Conservation (phyloP, 2,329 filamentous ascomycete species). For the Paramyrothecium sp. region DNA sequence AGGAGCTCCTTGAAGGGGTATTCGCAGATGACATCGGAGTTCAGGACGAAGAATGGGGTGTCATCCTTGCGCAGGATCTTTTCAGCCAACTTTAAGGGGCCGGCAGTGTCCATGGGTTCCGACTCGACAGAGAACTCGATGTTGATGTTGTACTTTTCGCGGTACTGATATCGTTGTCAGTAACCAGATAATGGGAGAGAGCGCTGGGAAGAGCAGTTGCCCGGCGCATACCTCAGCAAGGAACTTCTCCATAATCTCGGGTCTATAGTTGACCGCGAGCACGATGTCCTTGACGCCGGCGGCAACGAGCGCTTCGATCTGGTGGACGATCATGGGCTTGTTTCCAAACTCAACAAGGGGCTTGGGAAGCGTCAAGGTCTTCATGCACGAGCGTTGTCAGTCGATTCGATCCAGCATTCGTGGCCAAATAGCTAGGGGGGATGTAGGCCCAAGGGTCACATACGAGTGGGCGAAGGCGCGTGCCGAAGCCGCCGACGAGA, state of each 20-base stretch:
- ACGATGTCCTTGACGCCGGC: constrained; percentile 97
- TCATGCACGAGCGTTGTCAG: constrained; percentile 15
- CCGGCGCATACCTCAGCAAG: constrained; percentile 71
- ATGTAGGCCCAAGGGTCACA: constrained; percentile 30
- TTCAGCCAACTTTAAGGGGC: constrained; percentile 93
- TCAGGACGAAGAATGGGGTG: constrained; percentile 94
- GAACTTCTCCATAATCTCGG: constrained; percentile 94
- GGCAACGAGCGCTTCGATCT: constrained; percentile 90
- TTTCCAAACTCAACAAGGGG: constrained; percentile 98
- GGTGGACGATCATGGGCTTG: constrained; percentile 98
- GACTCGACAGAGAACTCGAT: constrained; percentile 97
- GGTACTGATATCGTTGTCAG: constrained; percentile 59
- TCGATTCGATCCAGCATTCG: not conserved
- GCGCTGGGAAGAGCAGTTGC: not conserved
- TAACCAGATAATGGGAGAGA: not conserved
- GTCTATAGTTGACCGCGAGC: constrained; percentile 96
- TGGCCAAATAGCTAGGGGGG: constrained; percentile 4
- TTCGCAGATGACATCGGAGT: constrained; percentile 97
- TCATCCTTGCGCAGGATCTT: constrained; percentile 91
- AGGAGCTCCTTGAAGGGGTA: constrained; percentile 91
- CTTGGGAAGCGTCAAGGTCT: constrained; percentile 97
- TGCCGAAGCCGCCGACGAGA: constrained; percentile 98
- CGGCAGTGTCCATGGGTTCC: constrained; percentile 92
- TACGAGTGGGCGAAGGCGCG: constrained; percentile 93
- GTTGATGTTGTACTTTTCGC: constrained; percentile 86